phyloP scores from a whole-genome alignment of 164 flowering plant genomes.

The Umbilicus rupestris region DNA sequence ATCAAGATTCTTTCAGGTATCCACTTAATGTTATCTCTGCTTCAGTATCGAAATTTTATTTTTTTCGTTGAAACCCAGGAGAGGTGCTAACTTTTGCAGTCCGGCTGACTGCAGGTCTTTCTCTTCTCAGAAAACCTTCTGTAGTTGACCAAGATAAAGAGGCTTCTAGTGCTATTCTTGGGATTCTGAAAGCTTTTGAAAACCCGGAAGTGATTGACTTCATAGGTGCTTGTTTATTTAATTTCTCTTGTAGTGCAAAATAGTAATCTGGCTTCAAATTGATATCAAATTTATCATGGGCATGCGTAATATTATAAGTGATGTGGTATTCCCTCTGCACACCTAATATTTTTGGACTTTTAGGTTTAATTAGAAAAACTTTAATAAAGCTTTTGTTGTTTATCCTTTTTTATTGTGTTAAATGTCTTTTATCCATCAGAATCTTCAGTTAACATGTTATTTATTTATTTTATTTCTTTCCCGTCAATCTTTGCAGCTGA shows the following conservation, averaged over 20 bases:
- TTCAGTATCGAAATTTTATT: neutral
- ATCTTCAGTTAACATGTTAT: too few species aligned
- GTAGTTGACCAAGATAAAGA: constrained; percentile 17
- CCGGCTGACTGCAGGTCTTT: constrained; percentile 34
- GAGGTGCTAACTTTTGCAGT: constrained; percentile 1
- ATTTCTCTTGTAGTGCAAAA: too few species aligned
- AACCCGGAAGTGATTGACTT: constrained; percentile 13
- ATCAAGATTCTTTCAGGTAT: constrained; percentile 86
- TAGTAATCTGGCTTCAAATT: too few species aligned
- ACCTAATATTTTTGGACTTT: too few species aligned
- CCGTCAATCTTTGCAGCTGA: constrained; percentile 27
- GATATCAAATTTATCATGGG: too few species aligned
- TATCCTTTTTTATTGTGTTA: too few species aligned
- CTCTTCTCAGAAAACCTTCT: constrained; percentile 30
- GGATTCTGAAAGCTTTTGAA: constrained; percentile 20
- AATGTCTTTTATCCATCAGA: too few species aligned
- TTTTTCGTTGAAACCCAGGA: neutral
- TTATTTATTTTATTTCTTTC: too few species aligned
- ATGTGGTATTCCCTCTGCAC: too few species aligned
- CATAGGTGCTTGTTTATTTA: constrained; percentile 22
- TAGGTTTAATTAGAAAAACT: too few species aligned
- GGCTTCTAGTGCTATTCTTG: constrained; percentile 14
- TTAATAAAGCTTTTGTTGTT: too few species aligned
- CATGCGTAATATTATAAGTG: too few species aligned
- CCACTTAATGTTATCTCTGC: neutral